Base-by-base conservation (phyloP, 371 early-diverging fungal genomes). In the Entomophthora muscae region DNA sequence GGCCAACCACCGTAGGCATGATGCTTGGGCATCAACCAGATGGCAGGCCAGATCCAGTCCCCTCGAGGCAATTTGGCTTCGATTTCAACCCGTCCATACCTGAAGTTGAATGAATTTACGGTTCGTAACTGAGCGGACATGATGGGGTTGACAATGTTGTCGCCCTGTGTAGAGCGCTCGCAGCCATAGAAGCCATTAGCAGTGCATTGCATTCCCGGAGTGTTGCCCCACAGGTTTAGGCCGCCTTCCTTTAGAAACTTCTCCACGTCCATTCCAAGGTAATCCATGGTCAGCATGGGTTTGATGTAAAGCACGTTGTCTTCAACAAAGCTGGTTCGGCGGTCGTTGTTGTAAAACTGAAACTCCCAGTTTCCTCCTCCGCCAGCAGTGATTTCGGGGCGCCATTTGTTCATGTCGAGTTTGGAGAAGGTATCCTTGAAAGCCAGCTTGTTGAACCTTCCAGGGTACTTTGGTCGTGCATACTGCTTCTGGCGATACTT, bases 1-100 rank as follows among this genome's bases (percentile, higher is more conserved):
- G 87, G 85, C 87, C 87, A 86, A 28, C 66, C 56, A 26, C 85
- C 87, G 65, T 86, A 86, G 1, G 71, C 70, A 42, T 76, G 73
- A 66, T 82, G 64, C 52, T 72, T 80, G n/a, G 85, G 87, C 64
- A 86, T 55, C 78, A 86, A 72, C 83, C 83, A 82, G 57, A 83
- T 79, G 2, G 78, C 70, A 28, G 78, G n/a, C n/a, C n/a, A n/a
- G n/a, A n/a, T n/a, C n/a, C n/a, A n/a, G n/a, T n/a, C n/a, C n/a
- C n/a, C n/a, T n/a, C n/a, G n/a, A n/a, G n/a, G n/a, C n/a, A n/a
- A n/a, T n/a, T n/a, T n/a, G n/a, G n/a, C n/a, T n/a, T n/a, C n/a
- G n/a, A n/a, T n/a, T n/a, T n/a, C n/a, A n/a, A n/a, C n/a, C n/a
- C n/a, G n/a, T n/a, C n/a, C n/a, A n/a, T n/a, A n/a, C n/a, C n/a